Evolutionary conservation across 1,139 yeast genomes (phyloP), one percentile per base, ranked within the genome.

Genomic region (Fermentozyma sake): DNA sequence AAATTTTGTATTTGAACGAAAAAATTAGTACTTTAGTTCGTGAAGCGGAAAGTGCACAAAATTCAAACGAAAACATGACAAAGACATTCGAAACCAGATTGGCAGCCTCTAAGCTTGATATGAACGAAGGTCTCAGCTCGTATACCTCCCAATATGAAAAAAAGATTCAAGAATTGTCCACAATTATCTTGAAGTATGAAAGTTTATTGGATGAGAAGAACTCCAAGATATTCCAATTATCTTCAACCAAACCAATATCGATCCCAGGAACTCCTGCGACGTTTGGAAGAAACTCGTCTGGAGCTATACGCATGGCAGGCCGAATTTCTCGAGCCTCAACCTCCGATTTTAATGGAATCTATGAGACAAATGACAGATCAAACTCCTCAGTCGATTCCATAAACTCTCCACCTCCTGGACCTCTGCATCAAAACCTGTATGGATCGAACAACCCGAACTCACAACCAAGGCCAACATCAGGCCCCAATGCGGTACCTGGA

Each of bases 231-330:
- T 41, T 58, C 6, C 64, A 59, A 32, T 36, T 67, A 15, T 53
- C 66, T 2, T 50, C 66, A 0, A 55, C 73, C 2, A 57, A 52
- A 32, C 74, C 75, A 0, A 66, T 69, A 12, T 53, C 61, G 6
- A 68, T 68, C 12, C 69, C 72, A 1, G 37, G 32, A 11, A 26
- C 37, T 5, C 28, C 39, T 23, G 33, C 14, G 14, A 23, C 23
- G 9, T 18, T 28, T 25, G 32, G 20, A 20, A 33, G 2, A 26
- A 18, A 22, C 27, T 29, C 6, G 27, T 11, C 11, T 27, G 23
- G 25, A 18, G 16, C 33, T 26, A 24, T 39, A 31, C 26, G 22
- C 12, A 33, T 31, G 13, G 27, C 32, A 4, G 12, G 28, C 29
- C 29, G 23, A 33, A 32, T 26, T 18, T 35, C 27, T 30, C 30